Conservation (phyloP, 2,329 filamentous ascomycete species). For the Lecanicillium sp. region DNA sequence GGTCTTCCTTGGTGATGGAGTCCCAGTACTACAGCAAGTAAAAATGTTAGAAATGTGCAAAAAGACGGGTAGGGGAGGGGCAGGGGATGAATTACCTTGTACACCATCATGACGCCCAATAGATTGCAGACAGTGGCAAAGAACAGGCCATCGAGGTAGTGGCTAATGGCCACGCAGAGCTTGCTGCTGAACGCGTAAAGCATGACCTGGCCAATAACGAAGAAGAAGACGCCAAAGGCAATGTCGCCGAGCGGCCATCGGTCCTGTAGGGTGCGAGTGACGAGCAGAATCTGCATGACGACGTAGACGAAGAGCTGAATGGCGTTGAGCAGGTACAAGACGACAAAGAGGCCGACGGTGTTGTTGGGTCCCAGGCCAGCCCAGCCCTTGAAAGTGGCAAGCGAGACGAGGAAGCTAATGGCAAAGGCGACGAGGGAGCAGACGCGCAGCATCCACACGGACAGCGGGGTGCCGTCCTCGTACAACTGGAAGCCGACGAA, state of each 20-base stretch:
- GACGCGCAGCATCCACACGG: slow-evolving; percentile 83
- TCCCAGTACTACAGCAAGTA: slow-evolving; percentile 75
- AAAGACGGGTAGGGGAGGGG: neutral
- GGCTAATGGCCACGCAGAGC: slow-evolving; percentile 77
- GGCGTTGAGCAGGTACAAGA: slow-evolving; percentile 85
- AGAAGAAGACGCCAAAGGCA: slow-evolving; percentile 81
- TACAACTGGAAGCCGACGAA: slow-evolving; percentile 98
- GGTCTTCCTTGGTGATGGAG: slow-evolving; percentile 94
- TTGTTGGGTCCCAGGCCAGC: slow-evolving; percentile 77
- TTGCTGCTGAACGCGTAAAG: slow-evolving; percentile 81
- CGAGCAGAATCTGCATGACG: slow-evolving; percentile 79
- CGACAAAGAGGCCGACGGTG: slow-evolving; percentile 82
- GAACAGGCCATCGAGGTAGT: slow-evolving; percentile 92
- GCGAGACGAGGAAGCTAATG: slow-evolving; percentile 77
- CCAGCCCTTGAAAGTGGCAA: slow-evolving; percentile 91
- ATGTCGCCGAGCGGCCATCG: slow-evolving; percentile 94
- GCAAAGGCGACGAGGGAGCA: slow-evolving; percentile 75
- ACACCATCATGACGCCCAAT: slow-evolving; percentile 97
- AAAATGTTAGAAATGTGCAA: neutral
- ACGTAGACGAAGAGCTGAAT: slow-evolving; percentile 81
- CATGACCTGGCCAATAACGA: slow-evolving; percentile 84
- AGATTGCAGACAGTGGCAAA: slow-evolving; percentile 92
- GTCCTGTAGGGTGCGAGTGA: slow-evolving; percentile 84
- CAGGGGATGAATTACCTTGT: slow-evolving; percentile 59
- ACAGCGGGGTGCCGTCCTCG: slow-evolving; percentile 89